phyloP scores from a whole-genome alignment of 2,329 filamentous ascomycete genomes.

The Neopestalotiopsis sp. region DNA sequence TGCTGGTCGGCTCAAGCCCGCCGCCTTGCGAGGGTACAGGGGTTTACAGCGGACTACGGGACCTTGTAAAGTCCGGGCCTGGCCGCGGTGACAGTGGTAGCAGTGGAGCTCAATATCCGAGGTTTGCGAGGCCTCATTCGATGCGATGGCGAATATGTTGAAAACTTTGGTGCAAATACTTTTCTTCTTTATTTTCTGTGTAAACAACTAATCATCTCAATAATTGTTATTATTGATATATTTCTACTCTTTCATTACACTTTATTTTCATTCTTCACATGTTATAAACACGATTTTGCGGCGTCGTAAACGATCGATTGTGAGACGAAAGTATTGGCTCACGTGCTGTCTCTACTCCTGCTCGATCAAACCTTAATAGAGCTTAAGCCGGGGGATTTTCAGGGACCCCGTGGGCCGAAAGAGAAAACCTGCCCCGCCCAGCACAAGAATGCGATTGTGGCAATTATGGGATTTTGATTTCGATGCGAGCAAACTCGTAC shows the following conservation, averaged over 20 bases:
- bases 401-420: not conserved
- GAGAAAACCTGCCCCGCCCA: not conserved
- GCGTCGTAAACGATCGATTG: not conserved
- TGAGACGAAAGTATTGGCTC: not conserved
- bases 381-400: not conserved
- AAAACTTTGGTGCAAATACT: not conserved
- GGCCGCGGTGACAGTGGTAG: not conserved
- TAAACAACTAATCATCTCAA: not conserved
- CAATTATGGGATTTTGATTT: constrained; percentile 1
- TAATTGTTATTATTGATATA: not conserved
- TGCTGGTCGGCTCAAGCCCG: too few species aligned
- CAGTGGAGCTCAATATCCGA: not conserved
- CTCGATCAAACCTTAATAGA: constrained; percentile 4
- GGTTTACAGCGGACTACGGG: not conserved
- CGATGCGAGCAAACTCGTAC: not conserved
- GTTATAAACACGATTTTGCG: not conserved
- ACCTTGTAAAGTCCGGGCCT: not conserved
- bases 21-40: not conserved
- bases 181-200: not conserved
- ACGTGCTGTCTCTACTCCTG: not conserved
- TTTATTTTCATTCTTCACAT: not conserved
- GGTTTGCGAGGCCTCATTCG: not conserved
- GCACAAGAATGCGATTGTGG: not conserved
- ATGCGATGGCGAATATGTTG: too few species aligned
- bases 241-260: not conserved